Evolutionary conservation across 1,284 basidiomycete genomes (phyloP), one percentile per base, ranked within the genome.

Genomic region (Grifola frondosa): DNA sequence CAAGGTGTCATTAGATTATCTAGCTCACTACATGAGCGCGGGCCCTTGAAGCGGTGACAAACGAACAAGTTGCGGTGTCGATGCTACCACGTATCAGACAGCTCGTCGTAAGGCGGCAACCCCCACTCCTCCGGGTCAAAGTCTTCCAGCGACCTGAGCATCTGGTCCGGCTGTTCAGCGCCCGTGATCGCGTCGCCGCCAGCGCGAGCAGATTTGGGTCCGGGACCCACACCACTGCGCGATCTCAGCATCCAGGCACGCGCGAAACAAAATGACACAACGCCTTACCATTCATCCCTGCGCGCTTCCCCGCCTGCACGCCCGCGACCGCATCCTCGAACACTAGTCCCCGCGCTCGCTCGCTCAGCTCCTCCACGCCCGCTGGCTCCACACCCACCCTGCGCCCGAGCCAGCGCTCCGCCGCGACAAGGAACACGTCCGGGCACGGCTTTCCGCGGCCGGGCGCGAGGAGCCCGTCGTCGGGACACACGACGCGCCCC

Each of bases 121-220:
- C 84, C 86, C 84, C 85, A 90, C 44, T 84, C 69, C 53, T 87
- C 83, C 3, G 87, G 87, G 13, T 68, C 66, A 51, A 90, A 89
- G 5, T 81, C 74, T 52, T 83, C 79, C 13, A 90, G 59, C 4
- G 84, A 83, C 32, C 53, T 60, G 11, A 86, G 57, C 3, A 68
- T 71, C 54, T 76, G 71, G 53, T 86, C 81, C 7, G 82, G 70
- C 50, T 57, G 62, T 54, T 81, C 73, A 9, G 51, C 30, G 16
- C 60, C 56, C 10, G 68, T 68, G 22, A 64, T 56, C 47, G 77
- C 69, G 13, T 66, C 69, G 11, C 72, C 63, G n/a, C 55, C 8
- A 62, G 22, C 8, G 54, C 40, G 13, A 81, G 64, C 7, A 90
- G 66, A 44, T 82, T 79, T 11, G 71, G 54, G 58, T 91, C 88